Percentiles rank a stretch among this genome's conserved stretches.
Conservation (phyloP, 2,329 filamentous ascomycete species). For the Nemania sp. region DNA sequence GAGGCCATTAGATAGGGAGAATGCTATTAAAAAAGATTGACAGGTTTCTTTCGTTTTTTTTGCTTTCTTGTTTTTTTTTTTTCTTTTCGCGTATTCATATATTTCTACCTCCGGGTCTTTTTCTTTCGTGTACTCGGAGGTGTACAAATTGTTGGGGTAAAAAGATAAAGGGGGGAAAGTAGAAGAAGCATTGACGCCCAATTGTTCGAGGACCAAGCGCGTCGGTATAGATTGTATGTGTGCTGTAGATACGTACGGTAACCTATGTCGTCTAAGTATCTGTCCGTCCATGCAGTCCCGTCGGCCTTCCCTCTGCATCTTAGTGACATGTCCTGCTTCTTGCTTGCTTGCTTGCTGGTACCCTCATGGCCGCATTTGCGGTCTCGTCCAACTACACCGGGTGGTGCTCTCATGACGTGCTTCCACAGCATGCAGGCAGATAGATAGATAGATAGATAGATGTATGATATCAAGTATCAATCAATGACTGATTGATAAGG, state of each 20-base stretch:
- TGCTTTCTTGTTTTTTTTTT: not conserved
- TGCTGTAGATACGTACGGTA: constrained; percentile 4
- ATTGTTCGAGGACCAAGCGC: constrained; percentile 12
- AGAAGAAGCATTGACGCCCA: constrained; percentile 26
- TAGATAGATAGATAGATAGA: too few species aligned
- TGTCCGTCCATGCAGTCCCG: not conserved
- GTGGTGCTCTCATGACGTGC: constrained; percentile 35
- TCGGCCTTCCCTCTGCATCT: constrained; percentile 13
- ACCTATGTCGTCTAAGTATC: not conserved
- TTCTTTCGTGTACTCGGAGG: not conserved
- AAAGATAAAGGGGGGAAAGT: not conserved
- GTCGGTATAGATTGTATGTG: constrained; percentile 3
- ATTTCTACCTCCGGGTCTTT: not conserved
- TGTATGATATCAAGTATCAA: not conserved
- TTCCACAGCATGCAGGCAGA: constrained; percentile 21
- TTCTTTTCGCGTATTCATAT: too few species aligned
- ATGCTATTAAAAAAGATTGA: not conserved
- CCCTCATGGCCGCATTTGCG: constrained; percentile 27
- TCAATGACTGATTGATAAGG: constrained; percentile 19
- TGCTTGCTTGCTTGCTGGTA: constrained; percentile 14
- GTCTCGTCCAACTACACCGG: constrained; percentile 18
- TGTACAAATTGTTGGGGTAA: constrained; percentile 11
- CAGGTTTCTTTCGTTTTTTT: not conserved
- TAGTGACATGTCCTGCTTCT: constrained; percentile 32
- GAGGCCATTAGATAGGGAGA: not conserved